These are phyloP conservation scores for Trapa bicornis DNA, from an alignment of 345 rosid genomes.

Conservation along the genomic window DNA sequence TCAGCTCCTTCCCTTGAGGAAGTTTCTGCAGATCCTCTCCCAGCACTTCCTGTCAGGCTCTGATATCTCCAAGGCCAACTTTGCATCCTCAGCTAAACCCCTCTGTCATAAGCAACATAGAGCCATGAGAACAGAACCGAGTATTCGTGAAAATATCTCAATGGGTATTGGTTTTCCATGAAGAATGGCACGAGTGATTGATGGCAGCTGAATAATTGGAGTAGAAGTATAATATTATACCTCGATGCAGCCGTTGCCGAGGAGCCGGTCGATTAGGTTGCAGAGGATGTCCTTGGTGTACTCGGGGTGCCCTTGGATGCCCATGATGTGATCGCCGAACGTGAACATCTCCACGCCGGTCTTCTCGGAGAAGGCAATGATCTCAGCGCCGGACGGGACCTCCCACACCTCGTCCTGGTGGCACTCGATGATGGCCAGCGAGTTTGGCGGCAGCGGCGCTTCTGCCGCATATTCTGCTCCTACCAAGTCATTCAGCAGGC, in stretches of 20 bases:
- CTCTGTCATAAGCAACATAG: constrained; percentile 16
- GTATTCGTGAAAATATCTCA: neutral
- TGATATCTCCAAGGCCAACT: constrained; percentile 27
- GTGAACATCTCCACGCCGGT: constrained; percentile 71
- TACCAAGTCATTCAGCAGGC: constrained; percentile 18
- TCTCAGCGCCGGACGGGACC: constrained; percentile 51
- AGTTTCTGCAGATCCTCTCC: constrained; percentile 51
- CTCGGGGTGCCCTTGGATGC: constrained; percentile 92
- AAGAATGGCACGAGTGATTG: neutral
- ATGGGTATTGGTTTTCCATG: neutral
- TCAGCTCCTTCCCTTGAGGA: constrained; percentile 27
- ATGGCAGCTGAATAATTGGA: no score
- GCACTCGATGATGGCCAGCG: constrained; percentile 50
- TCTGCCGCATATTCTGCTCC: constrained; percentile 8
- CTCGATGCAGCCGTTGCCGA: constrained; percentile 33
- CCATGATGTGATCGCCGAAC: constrained; percentile 48
- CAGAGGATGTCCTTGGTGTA: constrained; percentile 67
- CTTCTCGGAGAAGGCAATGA: constrained; percentile 65
- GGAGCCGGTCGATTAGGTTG: constrained; percentile 67
- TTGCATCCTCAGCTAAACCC: constrained; percentile 34
- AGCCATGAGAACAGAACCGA: neutral
- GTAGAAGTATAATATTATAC: constrained; percentile 14
- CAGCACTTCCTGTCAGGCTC: constrained; percentile 46
- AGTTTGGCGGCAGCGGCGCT: constrained; percentile 12
- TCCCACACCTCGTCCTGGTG: constrained; percentile 87